Evolutionary conservation across 2,329 filamentous ascomycete species (phyloP), one percentile per base, ranked within the genome.

Genomic region (Fusarium torulosum): DNA sequence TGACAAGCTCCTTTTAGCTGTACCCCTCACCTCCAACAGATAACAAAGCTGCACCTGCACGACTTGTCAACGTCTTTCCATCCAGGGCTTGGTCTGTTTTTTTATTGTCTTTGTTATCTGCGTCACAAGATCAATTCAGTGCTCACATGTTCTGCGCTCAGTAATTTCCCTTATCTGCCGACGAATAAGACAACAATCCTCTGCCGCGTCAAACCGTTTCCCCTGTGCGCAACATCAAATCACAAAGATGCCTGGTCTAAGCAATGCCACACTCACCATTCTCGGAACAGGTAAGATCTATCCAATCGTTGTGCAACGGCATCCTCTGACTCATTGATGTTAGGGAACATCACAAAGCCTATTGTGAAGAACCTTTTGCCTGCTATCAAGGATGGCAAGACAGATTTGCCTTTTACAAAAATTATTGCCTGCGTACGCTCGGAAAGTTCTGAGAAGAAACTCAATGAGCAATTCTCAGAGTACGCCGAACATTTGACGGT

Each of bases 311-410:
- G 2, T 15, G 7, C 2, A 6, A 19, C 19, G 6, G 9, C 33
- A 25, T 13, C 7, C 20, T 8, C 9, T 29, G 4, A 44, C 47
- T 20, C 9, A 21, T 13, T 15, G 5, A 10, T 7, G 0, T 20
- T 8, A 78, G 76, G 76, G 14, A 78, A 77, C 43, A 72, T 78
- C 5, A 77, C 75, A n/a, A 74, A 56, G 14, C 71, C 74, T 1
- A 75, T 76, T 29, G 69, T 78, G 21, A 71, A 71, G 29, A 64
- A 66, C 17, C 20, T 77, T 2, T 37, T 73, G 1, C 62, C 66
- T 9, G 53, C 55, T 1, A 59, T 47, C 7, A 46, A 59, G 3
- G 43, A 63, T 19, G 51, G 27, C 11, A 50, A 60, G 5, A 53
- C 50, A 15, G 49, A 53, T 2, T 50, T 74, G 0, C 74, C 73